These are phyloP conservation scores for Lasiodiplodia citricola DNA, from an alignment of 2,329 filamentous ascomycete species.

Conservation along the genomic window DNA sequence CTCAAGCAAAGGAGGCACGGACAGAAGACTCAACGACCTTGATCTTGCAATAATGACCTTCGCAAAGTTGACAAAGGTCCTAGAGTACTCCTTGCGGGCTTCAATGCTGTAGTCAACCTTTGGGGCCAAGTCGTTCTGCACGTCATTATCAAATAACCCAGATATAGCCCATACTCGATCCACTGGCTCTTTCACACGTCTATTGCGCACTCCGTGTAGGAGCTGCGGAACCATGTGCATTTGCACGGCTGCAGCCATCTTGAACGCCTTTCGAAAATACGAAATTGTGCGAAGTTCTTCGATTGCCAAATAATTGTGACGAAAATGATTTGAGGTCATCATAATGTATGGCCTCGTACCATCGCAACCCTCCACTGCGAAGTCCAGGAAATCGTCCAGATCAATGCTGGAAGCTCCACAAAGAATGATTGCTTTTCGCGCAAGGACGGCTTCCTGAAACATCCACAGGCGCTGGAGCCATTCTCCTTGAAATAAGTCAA, in stretches of 20 bases:
- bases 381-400: background rate
- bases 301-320: rapidly evolving
- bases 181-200: background rate
- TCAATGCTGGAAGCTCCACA: background rate
- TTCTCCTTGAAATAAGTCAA: background rate
- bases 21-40: background rate
- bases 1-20: background rate
- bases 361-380: too few relatives aligned
- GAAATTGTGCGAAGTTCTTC: rapidly evolving
- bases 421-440: background rate
- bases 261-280: rapidly evolving
- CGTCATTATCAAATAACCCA: background rate
- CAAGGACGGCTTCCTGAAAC: background rate
- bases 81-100: background rate
- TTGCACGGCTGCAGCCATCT: too few relatives aligned
- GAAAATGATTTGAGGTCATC: rapidly evolving
- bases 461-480: background rate
- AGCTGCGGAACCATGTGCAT: background rate
- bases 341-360: background rate
- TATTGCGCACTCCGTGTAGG: rapidly evolving
- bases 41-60: background rate
- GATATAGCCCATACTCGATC: background rate
- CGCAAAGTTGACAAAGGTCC: background rate
- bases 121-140: background rate
- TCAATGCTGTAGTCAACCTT: background rate